phyloP scores from a whole-genome alignment of 2,329 filamentous ascomycete genomes.

The Colletotrichum tofieldiae region DNA sequence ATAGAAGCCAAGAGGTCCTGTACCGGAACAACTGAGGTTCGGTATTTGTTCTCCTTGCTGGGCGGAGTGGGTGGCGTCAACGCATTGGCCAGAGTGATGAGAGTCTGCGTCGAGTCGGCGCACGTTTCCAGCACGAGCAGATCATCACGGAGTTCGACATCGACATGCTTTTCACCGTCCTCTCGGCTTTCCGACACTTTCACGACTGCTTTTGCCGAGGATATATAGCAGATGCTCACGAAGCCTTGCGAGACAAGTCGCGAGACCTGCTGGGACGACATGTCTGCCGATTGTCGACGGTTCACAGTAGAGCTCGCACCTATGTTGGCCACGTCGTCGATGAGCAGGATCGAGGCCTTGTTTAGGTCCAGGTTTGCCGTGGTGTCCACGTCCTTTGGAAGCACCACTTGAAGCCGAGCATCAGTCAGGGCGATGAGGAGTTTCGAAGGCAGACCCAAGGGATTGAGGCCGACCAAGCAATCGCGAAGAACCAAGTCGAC shows the following conservation, averaged over 20 bases:
- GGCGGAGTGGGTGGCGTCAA: conserved; percentile 88
- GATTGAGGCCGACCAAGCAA: conserved; percentile 88
- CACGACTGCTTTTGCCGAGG: conserved; percentile 80
- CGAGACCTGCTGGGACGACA: conserved; percentile 66
- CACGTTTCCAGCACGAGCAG: conserved; percentile 94
- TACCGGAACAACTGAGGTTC: conserved; percentile 88
- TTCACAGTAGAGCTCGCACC: conserved; percentile 36
- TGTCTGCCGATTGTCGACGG: conserved; percentile 52
- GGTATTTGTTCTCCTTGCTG: conserved; percentile 86
- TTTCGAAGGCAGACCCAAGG: conserved; percentile 82
- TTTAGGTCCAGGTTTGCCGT: conserved; percentile 78
- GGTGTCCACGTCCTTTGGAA: conserved; percentile 77
- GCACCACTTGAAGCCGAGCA: conserved; percentile 77
- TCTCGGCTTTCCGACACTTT: conserved; percentile 70
- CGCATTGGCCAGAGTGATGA: conserved; percentile 84
- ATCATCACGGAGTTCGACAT: conserved; percentile 88
- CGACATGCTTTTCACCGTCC: conserved; percentile 76
- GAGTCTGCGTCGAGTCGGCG: conserved; percentile 95
- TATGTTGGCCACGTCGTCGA: conserved; percentile 75
- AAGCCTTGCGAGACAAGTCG: conserved; percentile 79
- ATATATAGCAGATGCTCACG: conserved; percentile 89
- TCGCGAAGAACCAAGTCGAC: conserved; percentile 85
- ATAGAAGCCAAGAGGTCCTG: conserved; percentile 93
- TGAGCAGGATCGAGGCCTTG: conserved; percentile 86
- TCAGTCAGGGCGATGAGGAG: conserved; percentile 85